Conservation (phyloP, 2,329 filamentous ascomycete genomes). For the Fusarium avenaceum region DNA sequence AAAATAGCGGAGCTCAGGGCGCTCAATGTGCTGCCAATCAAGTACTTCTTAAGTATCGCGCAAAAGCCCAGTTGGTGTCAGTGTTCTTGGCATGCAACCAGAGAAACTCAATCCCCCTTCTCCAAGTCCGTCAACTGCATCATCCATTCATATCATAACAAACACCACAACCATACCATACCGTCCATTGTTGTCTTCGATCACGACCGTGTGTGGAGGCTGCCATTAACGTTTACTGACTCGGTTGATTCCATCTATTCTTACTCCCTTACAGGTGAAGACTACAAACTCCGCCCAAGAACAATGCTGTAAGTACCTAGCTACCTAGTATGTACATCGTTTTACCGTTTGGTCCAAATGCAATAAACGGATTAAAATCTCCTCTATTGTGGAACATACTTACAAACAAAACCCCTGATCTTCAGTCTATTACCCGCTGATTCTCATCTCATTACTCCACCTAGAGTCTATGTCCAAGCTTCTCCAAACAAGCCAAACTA, state of each 20-base stretch:
- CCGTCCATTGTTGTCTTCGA: neutral
- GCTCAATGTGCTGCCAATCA: neutral
- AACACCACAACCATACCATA: conserved; percentile 22
- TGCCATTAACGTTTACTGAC: conserved; percentile 10
- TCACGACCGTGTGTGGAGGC: neutral
- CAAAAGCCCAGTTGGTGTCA: conserved; percentile 35
- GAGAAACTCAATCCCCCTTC: conserved; percentile 25
- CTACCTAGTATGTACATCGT: too few relatives aligned
- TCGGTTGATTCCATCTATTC: neutral
- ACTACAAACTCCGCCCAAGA: neutral
- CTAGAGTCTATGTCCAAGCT: conserved; percentile 16
- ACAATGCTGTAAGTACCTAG: neutral
- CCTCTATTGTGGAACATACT: conserved; percentile 12
- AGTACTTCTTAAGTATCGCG: conserved; percentile 15
- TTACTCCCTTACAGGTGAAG: neutral
- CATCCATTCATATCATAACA: conserved; percentile 32
- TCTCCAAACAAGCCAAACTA: conserved; percentile 9
- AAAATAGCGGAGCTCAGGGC: neutral
- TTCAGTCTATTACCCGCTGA: conserved; percentile 36
- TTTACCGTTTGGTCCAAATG: conserved; percentile 4
- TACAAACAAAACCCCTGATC: conserved; percentile 22
- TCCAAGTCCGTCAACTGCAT: conserved; percentile 36
- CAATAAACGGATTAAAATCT: conserved; percentile 1
- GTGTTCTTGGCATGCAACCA: conserved; percentile 37
- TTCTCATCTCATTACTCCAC: conserved; percentile 33